Base-by-base conservation (phyloP, 306 rosid species). In the Inga oerstediana region DNA sequence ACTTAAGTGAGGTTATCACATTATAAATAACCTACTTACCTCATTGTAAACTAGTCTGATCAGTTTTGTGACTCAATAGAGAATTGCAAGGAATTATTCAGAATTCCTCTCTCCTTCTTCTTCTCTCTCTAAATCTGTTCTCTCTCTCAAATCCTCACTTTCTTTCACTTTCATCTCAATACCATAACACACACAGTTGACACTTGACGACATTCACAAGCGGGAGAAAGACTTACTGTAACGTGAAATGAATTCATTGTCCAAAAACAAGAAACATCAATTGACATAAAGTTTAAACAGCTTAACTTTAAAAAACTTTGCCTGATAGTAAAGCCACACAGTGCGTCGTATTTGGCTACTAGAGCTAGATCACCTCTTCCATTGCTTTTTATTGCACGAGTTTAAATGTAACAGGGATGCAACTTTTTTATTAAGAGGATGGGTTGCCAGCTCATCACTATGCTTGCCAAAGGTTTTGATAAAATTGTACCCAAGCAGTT, bases 401-500 rank as follows among this genome's bases (percentile, higher is more conserved):
- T 59, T n/a, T 22, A 59, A n/a, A 20, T 22, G 11, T 10, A 0
- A 22, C 12, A 22, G 15, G 5, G 32, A 13, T 10, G 66, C 66
- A 48, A 49, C 19, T 14, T 49, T 10, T 49, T 49, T 3, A 49
- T 16, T 14, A 13, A 49, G 54, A 49, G 54, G 54, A 49, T 12
- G 54, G 54, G 16, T 49, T 45, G 49, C 13, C 19, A 49, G 19
- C 54, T 49, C 6, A 49, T 49, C 54, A 49, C 17, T 49, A 49
- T 11, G 54, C 54, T 49, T 49, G 15, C 17, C 34, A n/a, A 49
- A 8, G 30, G 69, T 84, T 67, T 30, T 9, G 0, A 59, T 46
- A 59, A 75, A 73, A 69, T 48, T 54, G 66, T 30, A 79, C 49
- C 54, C 39, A 80, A 8, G 49, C 39, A 68, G 39, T 74, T 52